Conservation (phyloP, 805 yeast species). For the Priceomyces carsonii region DNA sequence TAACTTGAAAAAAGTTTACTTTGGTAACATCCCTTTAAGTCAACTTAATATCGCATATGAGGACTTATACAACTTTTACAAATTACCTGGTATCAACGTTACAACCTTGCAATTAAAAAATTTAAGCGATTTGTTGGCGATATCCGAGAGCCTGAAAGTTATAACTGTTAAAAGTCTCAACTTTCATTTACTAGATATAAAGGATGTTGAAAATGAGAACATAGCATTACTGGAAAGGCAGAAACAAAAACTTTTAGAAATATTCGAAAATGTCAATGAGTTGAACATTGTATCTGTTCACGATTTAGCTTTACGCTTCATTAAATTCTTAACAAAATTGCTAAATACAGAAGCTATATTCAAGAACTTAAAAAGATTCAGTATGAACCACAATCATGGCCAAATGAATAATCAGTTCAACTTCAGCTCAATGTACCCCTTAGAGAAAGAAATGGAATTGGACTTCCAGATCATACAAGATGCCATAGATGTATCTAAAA, state of each 20-base stretch:
- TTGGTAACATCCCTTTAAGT: conserved; percentile 12
- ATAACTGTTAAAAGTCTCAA: conserved; percentile 2
- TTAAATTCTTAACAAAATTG: conserved; percentile 4
- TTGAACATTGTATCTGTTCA: conserved; percentile 11
- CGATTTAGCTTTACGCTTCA: conserved; percentile 9
- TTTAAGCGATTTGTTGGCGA: conserved; percentile 7
- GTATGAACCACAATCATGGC: conserved; percentile 14
- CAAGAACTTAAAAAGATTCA: conserved; percentile 5
- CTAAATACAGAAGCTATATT: conserved; percentile 3
- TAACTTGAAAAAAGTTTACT: conserved; percentile 6
- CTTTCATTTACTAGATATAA: conserved; percentile 8
- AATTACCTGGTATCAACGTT: conserved; percentile 2
- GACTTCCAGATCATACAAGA: conserved; percentile 5
- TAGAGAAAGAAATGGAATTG: conserved; percentile 8
- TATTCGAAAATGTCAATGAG: conserved; percentile 3
- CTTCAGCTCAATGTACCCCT: conserved; percentile 9
- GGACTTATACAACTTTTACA: conserved; percentile 11
- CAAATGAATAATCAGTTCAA: conserved; percentile 5
- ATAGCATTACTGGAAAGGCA: neutral
- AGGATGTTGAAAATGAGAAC: conserved; percentile 4
- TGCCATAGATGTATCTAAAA: conserved; percentile 3
- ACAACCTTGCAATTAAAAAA: conserved; percentile 9
- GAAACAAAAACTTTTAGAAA: neutral
- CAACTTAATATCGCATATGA: conserved; percentile 11
- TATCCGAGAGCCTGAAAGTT: conserved; percentile 1